Evolutionary conservation across 441 rosid genomes (phyloP), one percentile per base, ranked within the genome.

Genomic region (Codiaeum variegatum): DNA sequence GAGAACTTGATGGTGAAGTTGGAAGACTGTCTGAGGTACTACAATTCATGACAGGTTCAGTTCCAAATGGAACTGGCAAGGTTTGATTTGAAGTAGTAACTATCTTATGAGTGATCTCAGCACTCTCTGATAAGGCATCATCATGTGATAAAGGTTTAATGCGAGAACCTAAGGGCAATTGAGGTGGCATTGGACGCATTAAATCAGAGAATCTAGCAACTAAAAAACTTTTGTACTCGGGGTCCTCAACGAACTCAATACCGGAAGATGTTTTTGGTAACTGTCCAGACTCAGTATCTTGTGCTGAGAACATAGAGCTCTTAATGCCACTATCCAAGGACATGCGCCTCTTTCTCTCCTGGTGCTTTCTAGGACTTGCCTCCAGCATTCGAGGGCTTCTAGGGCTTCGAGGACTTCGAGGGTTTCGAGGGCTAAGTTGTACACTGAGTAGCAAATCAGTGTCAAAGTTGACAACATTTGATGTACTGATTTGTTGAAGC

Each of bases 401-500:
- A 61, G 74, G 83, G 66, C 72, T 69, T 52, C 1, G 61, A 61
- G 74, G 83, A 64, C 72, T 69, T 52, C 1, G 61, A 46, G 74
- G 83, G 66, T 52, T 73, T 62, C 69, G 76, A 78, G 86, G 81
- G 71, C 80, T 80, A 74, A 65, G 66, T 67, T 76, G 74, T 74
- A 55, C 59, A 59, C 66, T 64, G 61, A 68, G 69, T 54, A 67
- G 65, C 55, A 74, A 67, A 64, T 77, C 81, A 55, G 68, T 77
- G 21, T 87, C 87, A 23, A 78, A 54, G 66, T 62, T 77, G 74
- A 67, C 72, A 72, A 77, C 69, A 77, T 83, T 85, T n/a, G 95
- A 82, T 65, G 85, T 82, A 76, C 84, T 86, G 42, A 88, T 74
- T 62, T 91, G 92, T 79, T 91, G 97, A 81, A 94, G 90, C 85